Conservation (phyloP, 371 early-diverging fungal species). For the Rhizopus arrhizus region DNA sequence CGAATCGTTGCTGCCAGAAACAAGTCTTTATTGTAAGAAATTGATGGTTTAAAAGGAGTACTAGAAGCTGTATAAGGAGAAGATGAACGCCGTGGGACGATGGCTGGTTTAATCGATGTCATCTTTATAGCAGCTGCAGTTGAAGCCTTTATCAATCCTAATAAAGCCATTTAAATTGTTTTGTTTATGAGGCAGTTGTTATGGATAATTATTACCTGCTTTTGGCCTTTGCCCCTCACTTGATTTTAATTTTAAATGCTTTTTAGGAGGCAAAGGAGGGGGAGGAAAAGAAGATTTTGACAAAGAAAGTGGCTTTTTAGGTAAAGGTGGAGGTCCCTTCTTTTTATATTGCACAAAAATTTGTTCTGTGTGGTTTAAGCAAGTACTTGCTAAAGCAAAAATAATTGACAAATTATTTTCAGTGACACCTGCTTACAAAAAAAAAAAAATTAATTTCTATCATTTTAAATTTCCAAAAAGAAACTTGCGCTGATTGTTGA, state of each 20-base stretch:
- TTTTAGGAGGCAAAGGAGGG: slow-evolving; percentile 1
- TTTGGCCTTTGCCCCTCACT: not conserved
- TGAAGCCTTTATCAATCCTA: not conserved
- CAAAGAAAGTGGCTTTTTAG: slow-evolving; percentile 25
- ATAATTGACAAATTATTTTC: slow-evolving; percentile 24
- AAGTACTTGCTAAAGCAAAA: slow-evolving; percentile 37
- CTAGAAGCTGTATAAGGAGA: slow-evolving; percentile 20
- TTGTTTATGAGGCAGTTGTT: not conserved
- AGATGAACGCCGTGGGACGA: slow-evolving; percentile 17
- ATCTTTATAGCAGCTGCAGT: not conserved
- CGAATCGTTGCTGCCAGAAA: slow-evolving; percentile 8
- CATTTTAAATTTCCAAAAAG: not conserved
- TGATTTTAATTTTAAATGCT: not conserved
- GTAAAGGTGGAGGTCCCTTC: slow-evolving; percentile 38
- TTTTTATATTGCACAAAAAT: slow-evolving; percentile 18
- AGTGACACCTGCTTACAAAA: slow-evolving; percentile 4
- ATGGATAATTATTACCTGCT: not conserved
- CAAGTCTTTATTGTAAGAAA: slow-evolving; percentile 13
- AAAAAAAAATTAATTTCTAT: not conserved
- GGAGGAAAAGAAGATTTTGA: not conserved
- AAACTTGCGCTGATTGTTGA: slow-evolving; percentile 43
- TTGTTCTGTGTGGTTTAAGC: slow-evolving; percentile 33
- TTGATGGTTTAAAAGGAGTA: slow-evolving; percentile 24
- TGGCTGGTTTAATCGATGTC: not conserved
- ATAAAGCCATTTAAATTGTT: not conserved